A percentile compares a stretch with the other conserved stretches of the same genome.
phyloP scores from a whole-genome alignment of 1,284 basidiomycete species.

The Fomitopsis pinicola region DNA sequence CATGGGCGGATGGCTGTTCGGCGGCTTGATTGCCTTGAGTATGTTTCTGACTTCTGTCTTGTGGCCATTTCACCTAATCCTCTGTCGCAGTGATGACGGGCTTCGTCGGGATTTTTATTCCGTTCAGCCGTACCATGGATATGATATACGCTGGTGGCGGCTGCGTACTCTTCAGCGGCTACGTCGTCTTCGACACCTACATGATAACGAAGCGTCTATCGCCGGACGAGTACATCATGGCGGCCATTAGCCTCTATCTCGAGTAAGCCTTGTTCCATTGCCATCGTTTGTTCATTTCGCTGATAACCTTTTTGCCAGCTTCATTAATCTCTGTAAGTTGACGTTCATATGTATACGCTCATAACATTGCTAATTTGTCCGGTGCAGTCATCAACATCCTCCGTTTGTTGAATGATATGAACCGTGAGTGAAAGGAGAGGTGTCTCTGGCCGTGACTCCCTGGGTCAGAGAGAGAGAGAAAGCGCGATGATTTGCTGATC shows the following conservation, averaged over 20 bases:
- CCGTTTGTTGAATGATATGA: constrained; percentile 25
- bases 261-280: constrained; percentile 48
- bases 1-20: constrained; percentile 83
- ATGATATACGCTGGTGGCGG: constrained; percentile 77
- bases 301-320: constrained; percentile 14
- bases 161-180: constrained; percentile 79
- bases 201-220: constrained; percentile 76
- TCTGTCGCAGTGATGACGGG: constrained; percentile 60
- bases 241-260: constrained; percentile 82
- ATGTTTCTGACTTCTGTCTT: constrained; percentile 20
- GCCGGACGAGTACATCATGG: constrained; percentile 87
- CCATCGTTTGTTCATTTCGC: constrained; percentile 19
- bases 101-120: constrained; percentile 75
- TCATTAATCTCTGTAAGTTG: constrained; percentile 30
- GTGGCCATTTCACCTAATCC: constrained; percentile 5
- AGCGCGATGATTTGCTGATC: not conserved
- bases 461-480: too few species aligned
- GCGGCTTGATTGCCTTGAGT: constrained; percentile 69
- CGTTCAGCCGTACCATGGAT: constrained; percentile 74
- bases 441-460: not conserved
- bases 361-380: constrained; percentile 1
- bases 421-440: not conserved
- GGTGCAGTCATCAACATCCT: constrained; percentile 29
- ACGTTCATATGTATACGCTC: not conserved
- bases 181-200: constrained; percentile 85